phyloP scores from a whole-genome alignment of 1,139 yeast genomes.

The Kluyveromyces sp. region DNA sequence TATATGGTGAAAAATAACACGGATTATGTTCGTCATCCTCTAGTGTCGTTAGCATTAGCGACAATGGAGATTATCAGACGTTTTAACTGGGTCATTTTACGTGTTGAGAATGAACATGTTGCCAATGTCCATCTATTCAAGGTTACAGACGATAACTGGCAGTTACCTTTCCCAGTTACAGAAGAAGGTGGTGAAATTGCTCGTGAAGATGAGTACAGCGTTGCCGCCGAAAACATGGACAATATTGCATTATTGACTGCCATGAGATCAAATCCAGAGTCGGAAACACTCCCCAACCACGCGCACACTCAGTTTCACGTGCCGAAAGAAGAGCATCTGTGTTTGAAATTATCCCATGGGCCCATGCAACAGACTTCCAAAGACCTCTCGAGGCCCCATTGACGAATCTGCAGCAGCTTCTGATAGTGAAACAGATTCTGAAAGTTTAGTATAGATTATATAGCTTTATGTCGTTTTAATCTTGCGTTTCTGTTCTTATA shows the following conservation, averaged over 20 bases:
- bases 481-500: too few species aligned
- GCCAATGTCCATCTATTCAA: slow-evolving; percentile 78
- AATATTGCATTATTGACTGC: slow-evolving; percentile 2
- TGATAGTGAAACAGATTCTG: slow-evolving; percentile 5
- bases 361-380: slow-evolving; percentile 87
- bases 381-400: slow-evolving; percentile 34
- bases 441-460: not conserved
- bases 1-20: slow-evolving; percentile 46
- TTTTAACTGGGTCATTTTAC: slow-evolving; percentile 79
- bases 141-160: slow-evolving; percentile 67
- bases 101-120: slow-evolving; percentile 94
- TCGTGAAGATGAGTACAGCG: not conserved
- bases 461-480: not conserved
- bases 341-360: slow-evolving; percentile 51
- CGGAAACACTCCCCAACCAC: slow-evolving; percentile 11
- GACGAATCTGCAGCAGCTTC: not conserved
- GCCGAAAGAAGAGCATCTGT: slow-evolving; percentile 31
- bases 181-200: slow-evolving; percentile 2
- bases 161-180: slow-evolving; percentile 49
- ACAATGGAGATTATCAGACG: slow-evolving; percentile 75
- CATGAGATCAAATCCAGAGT: slow-evolving; percentile 1
- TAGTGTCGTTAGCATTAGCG: slow-evolving; percentile 74
- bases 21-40: slow-evolving; percentile 28
- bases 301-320: slow-evolving; percentile 14
- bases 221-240: slow-evolving; percentile 3